Conservation (phyloP, 495 filamentous ascomycete genomes). For the Aspergillus bridgeri region DNA sequence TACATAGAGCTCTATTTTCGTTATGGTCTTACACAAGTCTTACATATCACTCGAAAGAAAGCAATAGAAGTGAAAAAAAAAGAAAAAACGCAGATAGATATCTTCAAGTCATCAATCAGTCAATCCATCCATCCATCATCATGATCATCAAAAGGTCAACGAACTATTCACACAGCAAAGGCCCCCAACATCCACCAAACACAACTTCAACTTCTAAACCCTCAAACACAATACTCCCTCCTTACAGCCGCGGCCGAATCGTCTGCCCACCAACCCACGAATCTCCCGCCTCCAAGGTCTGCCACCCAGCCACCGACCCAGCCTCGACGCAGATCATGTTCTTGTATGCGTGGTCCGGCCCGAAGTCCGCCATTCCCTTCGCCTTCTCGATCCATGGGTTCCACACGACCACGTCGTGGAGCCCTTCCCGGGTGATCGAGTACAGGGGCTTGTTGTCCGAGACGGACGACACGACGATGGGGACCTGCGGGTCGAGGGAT, state of each 20-base stretch:
- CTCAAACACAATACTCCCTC: not conserved
- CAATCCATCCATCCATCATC: not conserved
- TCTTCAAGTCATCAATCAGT: slow-evolving; percentile 22
- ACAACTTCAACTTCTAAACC: not conserved
- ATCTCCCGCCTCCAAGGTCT: slow-evolving; percentile 79
- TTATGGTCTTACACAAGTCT: not conserved
- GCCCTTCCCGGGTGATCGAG: slow-evolving; percentile 71
- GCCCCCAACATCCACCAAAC: too few relatives aligned
- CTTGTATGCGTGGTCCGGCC: slow-evolving; percentile 81
- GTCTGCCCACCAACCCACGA: slow-evolving; percentile 87
- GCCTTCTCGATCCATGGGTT: slow-evolving; percentile 93
- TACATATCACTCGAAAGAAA: not conserved
- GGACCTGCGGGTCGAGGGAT: slow-evolving; percentile 56
- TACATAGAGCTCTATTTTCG: not conserved
- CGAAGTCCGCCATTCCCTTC: slow-evolving; percentile 79
- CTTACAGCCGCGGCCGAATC: slow-evolving; percentile 46
- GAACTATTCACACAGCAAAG: not conserved
- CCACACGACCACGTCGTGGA: slow-evolving; percentile 90
- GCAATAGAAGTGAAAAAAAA: not conserved
- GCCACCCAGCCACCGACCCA: slow-evolving; percentile 77
- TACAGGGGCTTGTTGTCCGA: slow-evolving; percentile 61
- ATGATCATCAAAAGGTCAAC: not conserved
- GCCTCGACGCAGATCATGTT: slow-evolving; percentile 94
- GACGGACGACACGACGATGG: slow-evolving; percentile 49
- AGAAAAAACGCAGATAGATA: not conserved